Evolutionary conservation across 2,329 filamentous ascomycete species (phyloP), one percentile per base, ranked within the genome.

Genomic region (Microdochium nivale): DNA sequence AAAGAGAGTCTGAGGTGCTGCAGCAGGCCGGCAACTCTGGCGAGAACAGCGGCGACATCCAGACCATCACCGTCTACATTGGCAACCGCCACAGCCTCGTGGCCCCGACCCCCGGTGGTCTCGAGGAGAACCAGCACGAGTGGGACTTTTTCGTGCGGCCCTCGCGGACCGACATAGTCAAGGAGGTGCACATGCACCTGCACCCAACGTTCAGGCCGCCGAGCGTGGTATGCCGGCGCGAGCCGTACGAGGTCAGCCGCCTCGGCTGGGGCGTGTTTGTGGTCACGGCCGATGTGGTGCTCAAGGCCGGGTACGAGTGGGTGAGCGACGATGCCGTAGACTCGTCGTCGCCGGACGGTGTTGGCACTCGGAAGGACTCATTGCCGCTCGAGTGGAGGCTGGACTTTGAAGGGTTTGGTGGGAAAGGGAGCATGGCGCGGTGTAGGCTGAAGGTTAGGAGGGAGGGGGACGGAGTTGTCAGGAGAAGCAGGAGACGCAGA

Each of bases 121-220:
- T 19, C 10, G 19, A 21, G n/a, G 49, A 43, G n/a, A 73, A 72
- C 47, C 56, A 63, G 51, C 72, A 74, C 54, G 64, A 70, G 30
- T 76, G 73, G 72, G 69, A 65, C 0, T 74, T 75, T 54, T 76
- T 75, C 55, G 68, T 75, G 5, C 56, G 63, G n/a, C 61, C 66
- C 1, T 70, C 66, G n/a, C 61, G 70, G 2, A 65, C 62, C 10
- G 71, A 74, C n/a, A 64, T 75, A 25, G 63, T 76, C 9, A 62
- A 72, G 51, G 64, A 73, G 52, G 67, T 76, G 8, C 66, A 71
- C 25, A 66, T 75, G 3, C 53, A 56, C 21, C 57, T 70, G 57
- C 71, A 75, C 55, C 70, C 69, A 19, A 73, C 71, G 1, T 74
- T 74, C 52, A 62, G 63, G 0, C 69, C 67, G 13, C 62, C 60